Evolutionary conservation across 1,284 basidiomycete species (phyloP).

Genomic region (Cutaneotrichosporon sp.): DNA sequence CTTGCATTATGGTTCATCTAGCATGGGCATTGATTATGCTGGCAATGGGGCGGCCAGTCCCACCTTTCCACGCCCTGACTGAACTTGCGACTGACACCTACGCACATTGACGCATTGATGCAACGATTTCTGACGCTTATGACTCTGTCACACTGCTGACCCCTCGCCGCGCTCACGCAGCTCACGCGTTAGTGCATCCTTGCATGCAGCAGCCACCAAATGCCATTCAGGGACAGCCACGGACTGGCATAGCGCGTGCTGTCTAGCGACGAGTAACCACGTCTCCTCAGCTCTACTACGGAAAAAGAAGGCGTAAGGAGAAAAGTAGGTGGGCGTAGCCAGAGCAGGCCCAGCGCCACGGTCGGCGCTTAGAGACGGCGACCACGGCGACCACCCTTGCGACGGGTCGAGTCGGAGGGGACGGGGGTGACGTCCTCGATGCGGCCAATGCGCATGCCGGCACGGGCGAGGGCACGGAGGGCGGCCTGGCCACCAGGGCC

Average conservation of each 20-base stretch:
- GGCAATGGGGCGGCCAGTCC: too few relatives aligned
- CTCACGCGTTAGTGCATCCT: not conserved
- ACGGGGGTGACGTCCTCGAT: conserved; percentile 95
- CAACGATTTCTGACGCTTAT: too few relatives aligned
- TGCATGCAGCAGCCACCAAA: conserved; percentile 8
- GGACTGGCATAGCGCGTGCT: conserved; percentile 23
- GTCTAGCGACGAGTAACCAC: conserved; percentile 17
- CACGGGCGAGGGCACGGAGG: conserved; percentile 95
- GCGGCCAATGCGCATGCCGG: conserved; percentile 96
- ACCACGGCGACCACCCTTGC: conserved; percentile 99
- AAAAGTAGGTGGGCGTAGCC: not conserved
- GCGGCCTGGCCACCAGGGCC: conserved; percentile 98
- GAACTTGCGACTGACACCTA: too few relatives aligned
- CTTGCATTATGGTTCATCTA: not conserved
- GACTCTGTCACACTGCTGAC: too few relatives aligned
- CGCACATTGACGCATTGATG: too few relatives aligned
- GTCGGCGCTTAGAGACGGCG: conserved; percentile 68
- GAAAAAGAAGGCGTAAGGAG: not conserved
- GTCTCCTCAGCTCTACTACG: conserved; percentile 4
- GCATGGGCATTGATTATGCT: not conserved
- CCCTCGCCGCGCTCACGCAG: not conserved
- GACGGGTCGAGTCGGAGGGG: conserved; percentile 93
- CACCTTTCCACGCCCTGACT: too few relatives aligned
- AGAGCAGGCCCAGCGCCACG: not conserved
- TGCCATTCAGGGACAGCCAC: conserved; percentile 12